phyloP scores from a whole-genome alignment of 2,329 filamentous ascomycete genomes.

The Escovopsis weberi region DNA sequence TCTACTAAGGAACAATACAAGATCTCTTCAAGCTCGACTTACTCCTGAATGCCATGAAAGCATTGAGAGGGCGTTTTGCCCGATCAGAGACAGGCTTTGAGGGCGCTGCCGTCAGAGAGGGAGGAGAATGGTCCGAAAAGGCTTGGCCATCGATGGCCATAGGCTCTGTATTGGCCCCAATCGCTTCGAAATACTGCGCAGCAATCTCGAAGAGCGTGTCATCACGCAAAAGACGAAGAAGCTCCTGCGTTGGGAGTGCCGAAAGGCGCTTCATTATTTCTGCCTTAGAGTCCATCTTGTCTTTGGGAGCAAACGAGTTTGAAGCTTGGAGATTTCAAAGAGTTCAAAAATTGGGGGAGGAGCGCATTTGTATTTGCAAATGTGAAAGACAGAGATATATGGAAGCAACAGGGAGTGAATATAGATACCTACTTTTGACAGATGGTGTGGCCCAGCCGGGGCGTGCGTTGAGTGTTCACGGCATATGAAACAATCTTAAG shows the following conservation, averaged over 20 bases:
- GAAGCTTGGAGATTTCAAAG: background rate
- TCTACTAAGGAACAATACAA: background rate
- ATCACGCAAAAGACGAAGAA: conserved; percentile 9
- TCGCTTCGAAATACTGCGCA: conserved; percentile 6
- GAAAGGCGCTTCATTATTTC: conserved; percentile 9
- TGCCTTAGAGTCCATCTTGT: conserved; percentile 8
- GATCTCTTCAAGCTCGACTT: conserved; percentile 2
- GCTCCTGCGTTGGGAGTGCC: conserved; percentile 5
- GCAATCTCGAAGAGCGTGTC: conserved; percentile 11
- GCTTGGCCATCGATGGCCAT: background rate
- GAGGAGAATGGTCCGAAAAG: background rate
- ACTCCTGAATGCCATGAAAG: conserved; percentile 21
- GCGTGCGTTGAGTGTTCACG: background rate
- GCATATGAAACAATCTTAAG: background rate
- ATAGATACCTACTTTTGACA: background rate
- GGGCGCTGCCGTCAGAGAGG: background rate
- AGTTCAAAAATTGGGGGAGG: background rate
- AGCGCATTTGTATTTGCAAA: background rate
- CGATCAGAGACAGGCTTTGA: conserved; percentile 2
- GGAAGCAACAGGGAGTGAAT: conserved; percentile 1
- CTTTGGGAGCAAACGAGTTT: background rate
- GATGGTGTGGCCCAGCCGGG: background rate
- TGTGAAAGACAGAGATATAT: background rate
- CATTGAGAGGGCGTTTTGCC: conserved; percentile 17
- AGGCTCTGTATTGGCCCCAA: background rate